Evolutionary conservation across 2,329 filamentous ascomycete species (phyloP).

Genomic region (Mariannaea elegans): DNA sequence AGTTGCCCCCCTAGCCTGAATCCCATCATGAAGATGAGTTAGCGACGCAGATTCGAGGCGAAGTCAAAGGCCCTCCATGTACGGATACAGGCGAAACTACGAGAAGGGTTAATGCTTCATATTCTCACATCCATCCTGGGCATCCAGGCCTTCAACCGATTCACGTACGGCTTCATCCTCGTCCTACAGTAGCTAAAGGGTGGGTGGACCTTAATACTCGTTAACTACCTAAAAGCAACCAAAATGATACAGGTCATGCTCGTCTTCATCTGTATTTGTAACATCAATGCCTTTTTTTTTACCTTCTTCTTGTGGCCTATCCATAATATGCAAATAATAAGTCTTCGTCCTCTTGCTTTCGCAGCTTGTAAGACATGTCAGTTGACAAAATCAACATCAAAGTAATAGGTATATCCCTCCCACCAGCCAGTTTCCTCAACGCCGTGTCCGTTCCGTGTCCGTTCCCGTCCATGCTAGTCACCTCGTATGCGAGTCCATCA

Average conservation of each 20-base stretch:
- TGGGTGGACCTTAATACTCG: too few species aligned
- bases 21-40: too few species aligned
- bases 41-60: too few species aligned
- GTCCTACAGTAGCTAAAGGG: too few species aligned
- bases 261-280: neutral
- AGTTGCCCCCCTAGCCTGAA: too few species aligned
- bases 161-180: too few species aligned
- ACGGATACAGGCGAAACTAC: neutral
- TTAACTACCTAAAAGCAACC: neutral
- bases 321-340: slow-evolving; percentile 12
- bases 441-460: slow-evolving; percentile 28
- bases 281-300: slow-evolving; percentile 1
- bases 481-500: slow-evolving; percentile 34
- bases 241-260: neutral
- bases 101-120: too few species aligned
- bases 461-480: slow-evolving; percentile 34
- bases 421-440: slow-evolving; percentile 30
- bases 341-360: neutral
- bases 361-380: slow-evolving; percentile 4
- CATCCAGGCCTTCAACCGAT: too few species aligned
- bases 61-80: too few species aligned
- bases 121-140: too few species aligned
- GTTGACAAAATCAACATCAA: slow-evolving; percentile 16
- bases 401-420: slow-evolving; percentile 40
- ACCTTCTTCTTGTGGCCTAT: slow-evolving; percentile 7